Base-by-base conservation (phyloP, 2,329 filamentous ascomycete species). In the Clarireedia homoeocarpa region DNA sequence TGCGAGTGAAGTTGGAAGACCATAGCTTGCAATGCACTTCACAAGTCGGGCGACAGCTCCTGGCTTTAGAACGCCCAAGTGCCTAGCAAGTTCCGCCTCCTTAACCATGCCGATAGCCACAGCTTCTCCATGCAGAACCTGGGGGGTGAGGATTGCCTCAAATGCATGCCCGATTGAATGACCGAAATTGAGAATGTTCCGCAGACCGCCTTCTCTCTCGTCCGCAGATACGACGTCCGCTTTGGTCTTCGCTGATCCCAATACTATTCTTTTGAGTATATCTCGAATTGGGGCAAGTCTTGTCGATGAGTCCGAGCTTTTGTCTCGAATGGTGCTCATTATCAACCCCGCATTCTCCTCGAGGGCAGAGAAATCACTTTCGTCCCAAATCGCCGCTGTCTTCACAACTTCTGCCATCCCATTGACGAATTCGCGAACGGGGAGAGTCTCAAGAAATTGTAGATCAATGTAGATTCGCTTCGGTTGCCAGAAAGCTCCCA, bases 101-200 rank as follows among this genome's bases (percentile, higher is more conserved):
- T 95, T 96, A 58, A 97, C 89, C 94, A 99, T 99, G 26, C 94
- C 94, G 64, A 99, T 95, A 23, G 94, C 90, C 10, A 99, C 92
- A 61, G 89, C 91, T 70, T 99, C 94, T 59, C 94, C 94, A 67
- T 99, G 94, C 6, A 99, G 82, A 39, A 99, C 84, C 71, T 99
- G 92, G 0, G 94, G 94, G 0, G 95, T 95, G 44, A 97, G 78
- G 47, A 99, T 91, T 27, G 94, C 94, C 73, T 99, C 94, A 65
- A 92, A 91, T 17, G 94, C 94, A 72, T 99, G 94, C 14, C 94
- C 94, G 63, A 99, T 97, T 1, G 94, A 97, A 71, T 99, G 94
- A 34, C 94, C 94, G 73, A 96, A 97, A 72, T 99, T 99, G 59
- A 99, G 79, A 54, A 99, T 79, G 71, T 99, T 99, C 59, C 94